phyloP scores from a whole-genome alignment of 495 filamentous ascomycete species.

The Aspergillus incahuasiensis region DNA sequence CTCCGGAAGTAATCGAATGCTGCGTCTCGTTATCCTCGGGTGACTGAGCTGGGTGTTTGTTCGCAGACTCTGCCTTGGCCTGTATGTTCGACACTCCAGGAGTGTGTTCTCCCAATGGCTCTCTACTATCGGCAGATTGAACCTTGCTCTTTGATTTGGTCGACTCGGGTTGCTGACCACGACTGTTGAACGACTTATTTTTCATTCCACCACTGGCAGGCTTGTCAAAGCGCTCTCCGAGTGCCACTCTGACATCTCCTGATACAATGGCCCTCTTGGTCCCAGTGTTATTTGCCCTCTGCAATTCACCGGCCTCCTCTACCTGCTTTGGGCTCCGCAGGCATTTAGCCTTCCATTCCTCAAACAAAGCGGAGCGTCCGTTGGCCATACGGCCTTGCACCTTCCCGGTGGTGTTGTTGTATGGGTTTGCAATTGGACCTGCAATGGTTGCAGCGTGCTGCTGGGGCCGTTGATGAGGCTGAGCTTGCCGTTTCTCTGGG shows the following conservation, averaged over 20 bases:
- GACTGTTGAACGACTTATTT: not conserved
- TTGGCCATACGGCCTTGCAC: not conserved
- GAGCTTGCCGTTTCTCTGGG: not conserved
- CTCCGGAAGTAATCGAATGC: no score
- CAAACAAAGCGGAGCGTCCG: conserved; percentile 14
- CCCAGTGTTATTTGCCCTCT: not conserved
- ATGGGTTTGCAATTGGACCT: not conserved
- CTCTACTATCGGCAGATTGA: no score
- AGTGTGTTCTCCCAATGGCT: no score
- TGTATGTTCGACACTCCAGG: no score
- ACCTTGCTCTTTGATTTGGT: no score
- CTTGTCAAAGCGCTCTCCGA: not conserved
- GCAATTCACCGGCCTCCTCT: not conserved
- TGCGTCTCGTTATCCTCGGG: no score
- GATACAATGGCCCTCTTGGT: not conserved
- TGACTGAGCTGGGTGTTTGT: no score
- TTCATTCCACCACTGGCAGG: not conserved
- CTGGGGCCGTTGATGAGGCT: not conserved
- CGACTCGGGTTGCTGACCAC: no score
- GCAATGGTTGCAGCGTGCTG: not conserved
- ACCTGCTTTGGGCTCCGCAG: not conserved
- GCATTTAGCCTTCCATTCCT: conserved; percentile 19
- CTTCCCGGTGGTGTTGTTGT: not conserved
- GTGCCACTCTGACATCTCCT: not conserved
- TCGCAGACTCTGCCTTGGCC: no score